phyloP scores from a whole-genome alignment of 768 basidiomycete species.

The Russula virescens region DNA sequence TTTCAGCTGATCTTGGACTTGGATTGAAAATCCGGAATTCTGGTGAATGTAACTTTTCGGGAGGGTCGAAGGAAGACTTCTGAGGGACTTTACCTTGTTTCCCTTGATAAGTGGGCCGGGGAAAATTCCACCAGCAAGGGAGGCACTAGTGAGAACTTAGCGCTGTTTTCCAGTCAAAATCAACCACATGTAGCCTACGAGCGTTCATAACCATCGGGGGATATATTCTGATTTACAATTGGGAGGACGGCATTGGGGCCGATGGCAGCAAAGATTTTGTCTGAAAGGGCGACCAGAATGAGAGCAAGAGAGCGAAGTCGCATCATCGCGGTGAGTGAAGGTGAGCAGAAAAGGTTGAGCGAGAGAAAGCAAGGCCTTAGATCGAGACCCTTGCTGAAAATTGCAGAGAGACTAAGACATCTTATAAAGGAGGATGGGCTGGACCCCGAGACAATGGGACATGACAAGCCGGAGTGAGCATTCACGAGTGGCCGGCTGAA shows the following conservation, averaged over 20 bases:
- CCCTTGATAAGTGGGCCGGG: conserved; percentile 18
- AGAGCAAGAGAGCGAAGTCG: not conserved
- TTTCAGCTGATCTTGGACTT: conserved; percentile 39
- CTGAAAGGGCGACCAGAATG: conserved; percentile 9
- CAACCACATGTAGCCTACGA: not conserved
- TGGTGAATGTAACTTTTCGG: conserved; percentile 17
- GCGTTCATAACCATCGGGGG: conserved; percentile 28
- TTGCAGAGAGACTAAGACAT: not conserved
- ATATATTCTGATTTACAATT: conserved; percentile 22
- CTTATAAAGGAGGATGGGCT: not conserved
- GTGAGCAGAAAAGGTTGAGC: not conserved
- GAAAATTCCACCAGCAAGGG: conserved; percentile 3
- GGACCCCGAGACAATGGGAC: too few relatives aligned
- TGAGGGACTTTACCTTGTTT: conserved; percentile 10
- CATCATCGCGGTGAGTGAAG: not conserved
- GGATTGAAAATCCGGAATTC: conserved; percentile 37
- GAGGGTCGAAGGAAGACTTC: too few relatives aligned
- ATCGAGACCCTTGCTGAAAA: not conserved
- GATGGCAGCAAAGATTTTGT: conserved; percentile 4
- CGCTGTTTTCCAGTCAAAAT: not conserved
- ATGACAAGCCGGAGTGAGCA: too few relatives aligned
- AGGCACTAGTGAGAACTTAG: not conserved
- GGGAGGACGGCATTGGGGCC: conserved; percentile 24
- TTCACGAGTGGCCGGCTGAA: too few relatives aligned
- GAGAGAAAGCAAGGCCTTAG: not conserved